Base-by-base conservation (phyloP, 2,329 filamentous ascomycete species). In the Monosporascus sp. region DNA sequence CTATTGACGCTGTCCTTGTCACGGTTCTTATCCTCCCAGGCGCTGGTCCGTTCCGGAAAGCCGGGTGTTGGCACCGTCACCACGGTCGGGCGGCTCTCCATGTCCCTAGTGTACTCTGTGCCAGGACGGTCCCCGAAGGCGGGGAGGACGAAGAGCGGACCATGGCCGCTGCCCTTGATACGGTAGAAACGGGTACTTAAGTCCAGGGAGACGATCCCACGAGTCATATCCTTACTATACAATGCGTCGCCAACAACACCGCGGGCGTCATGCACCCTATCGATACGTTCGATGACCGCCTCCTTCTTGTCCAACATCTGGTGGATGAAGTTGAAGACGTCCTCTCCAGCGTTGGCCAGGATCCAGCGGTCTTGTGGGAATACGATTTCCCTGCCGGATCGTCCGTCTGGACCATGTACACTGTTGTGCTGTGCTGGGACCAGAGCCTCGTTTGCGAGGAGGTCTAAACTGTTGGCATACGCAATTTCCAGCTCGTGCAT, bases 401-500 rank as follows among this genome's bases (percentile, higher is more conserved):
- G 72, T 37, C 74, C 74, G 38, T 79, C 75, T 0, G 79, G 77
- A 0, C 84, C 82, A 11, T 78, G 65, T 17, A 72, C 70, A 20
- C 78, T 78, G 37, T 84, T 70, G 56, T 82, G 69, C 70, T 82
- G 78, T 41, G 68, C 58, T 1, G 81, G 79, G 1, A 79, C 71
- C 7, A 72, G 63, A 2, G 79, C 77, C 59, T 82, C 79, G 27
- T 74, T 73, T 0, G 71, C 71, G 2, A 84, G 70, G 0, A 74
- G 65, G 55, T 83, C 78, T 24, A 80, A 66, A 1, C 75, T 68
- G 55, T 79, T 78, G 54, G 71, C 77, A 55, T 82, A 78, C 19
- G 69, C 65, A 14, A 78, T 74, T 62, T 85, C 81, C 2, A 85
- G 76, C 58, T 84, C 79, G 62, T 82, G 81, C 68, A 79, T 75